These are phyloP conservation scores for Nannochloropsis gaditana DNA, from an alignment of 108 stramenopile species.

Conservation along the genomic window DNA sequence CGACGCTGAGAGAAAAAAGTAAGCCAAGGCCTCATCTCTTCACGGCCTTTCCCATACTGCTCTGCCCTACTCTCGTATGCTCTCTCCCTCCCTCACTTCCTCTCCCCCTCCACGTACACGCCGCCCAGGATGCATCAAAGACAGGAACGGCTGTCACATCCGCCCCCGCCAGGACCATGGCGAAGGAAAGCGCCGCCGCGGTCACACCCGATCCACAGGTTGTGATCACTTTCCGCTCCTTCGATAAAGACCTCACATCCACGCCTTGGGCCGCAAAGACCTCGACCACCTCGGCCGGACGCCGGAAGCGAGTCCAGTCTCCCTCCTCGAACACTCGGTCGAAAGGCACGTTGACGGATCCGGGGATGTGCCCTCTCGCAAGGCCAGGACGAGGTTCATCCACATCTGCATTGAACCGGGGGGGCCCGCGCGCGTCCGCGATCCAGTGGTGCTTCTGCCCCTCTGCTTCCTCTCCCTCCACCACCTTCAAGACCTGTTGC, in stretches of 20 bases:
- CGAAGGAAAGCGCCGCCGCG: conserved; percentile 45
- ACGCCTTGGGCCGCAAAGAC: neutral
- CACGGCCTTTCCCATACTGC: too few species aligned
- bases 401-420: conserved; percentile 46
- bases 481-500: conserved; percentile 38
- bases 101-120: conserved; percentile 39
- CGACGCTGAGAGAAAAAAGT: too few species aligned
- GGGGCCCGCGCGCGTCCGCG: conserved; percentile 46
- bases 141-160: conserved; percentile 29
- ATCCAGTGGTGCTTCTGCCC: conserved; percentile 32
- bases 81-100: too few species aligned
- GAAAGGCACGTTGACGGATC: conserved; percentile 49
- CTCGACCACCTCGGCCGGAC: conserved; percentile 26
- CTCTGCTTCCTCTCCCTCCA: neutral
- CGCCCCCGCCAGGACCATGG: conserved; percentile 37
- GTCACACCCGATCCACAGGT: conserved; percentile 56
- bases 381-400: conserved; percentile 53
- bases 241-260: neutral
- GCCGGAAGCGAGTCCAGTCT: conserved; percentile 41
- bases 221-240: conserved; percentile 31
- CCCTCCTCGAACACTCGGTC: conserved; percentile 34
- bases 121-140: conserved; percentile 50
- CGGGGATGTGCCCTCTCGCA: conserved; percentile 54
- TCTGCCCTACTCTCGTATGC: too few species aligned
- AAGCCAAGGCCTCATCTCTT: neutral